Evolutionary conservation across 139 green algal species (phyloP), one percentile per base, ranked within the genome.

Genomic region (Chlamydomonas sp.): DNA sequence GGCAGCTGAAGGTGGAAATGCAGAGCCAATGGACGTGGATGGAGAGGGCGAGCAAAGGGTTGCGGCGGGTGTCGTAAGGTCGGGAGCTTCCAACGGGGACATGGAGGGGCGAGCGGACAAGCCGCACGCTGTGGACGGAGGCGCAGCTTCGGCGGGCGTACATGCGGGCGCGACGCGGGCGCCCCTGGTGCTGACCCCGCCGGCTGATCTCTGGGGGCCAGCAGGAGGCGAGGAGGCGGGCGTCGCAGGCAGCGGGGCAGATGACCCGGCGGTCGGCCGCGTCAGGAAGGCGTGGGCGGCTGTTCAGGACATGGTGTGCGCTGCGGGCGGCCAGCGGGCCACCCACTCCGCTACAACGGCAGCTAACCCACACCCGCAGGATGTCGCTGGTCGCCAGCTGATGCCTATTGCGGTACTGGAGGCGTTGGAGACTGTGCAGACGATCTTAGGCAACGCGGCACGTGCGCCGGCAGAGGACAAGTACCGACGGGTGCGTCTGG

Each of bases 381-480:
- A 14, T 57, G 62, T 62, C n/a, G 66, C 66, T 8, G 64, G 49
- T 5, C 64, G 64, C 5, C 12, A 8, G 60, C 7, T 17, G 69
- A 79, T 68, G 0, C 2, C 59, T 1, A 16, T 59, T 1, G 66
- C 72, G 63, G 74, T 71, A 77, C 14, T 63, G 0, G 17, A 15
- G 5, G 79, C 76, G 68, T 67, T 90, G 12, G 73, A 81, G 2
- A 87, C 77, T 5, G n/a, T 90, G 20, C n/a, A 82, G 14, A 85
- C 84, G 17, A 18, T 91, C 75, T 64, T 93, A 83, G 73, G 77
- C 57, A 93, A 88, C 68, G 77, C 89, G 17, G 77, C 66, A 57
- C 59, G 82, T 3, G 60, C 88, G 18, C 88, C 89, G 5, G 16
- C 57, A 3, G 84, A 93, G 17, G 7, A 76, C 14, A 86, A 80